Percentiles rank a stretch among this genome's conserved stretches.
phyloP scores from a whole-genome alignment of 2,329 filamentous ascomycete species.

The Parasarocladium wereldwijsianum region DNA sequence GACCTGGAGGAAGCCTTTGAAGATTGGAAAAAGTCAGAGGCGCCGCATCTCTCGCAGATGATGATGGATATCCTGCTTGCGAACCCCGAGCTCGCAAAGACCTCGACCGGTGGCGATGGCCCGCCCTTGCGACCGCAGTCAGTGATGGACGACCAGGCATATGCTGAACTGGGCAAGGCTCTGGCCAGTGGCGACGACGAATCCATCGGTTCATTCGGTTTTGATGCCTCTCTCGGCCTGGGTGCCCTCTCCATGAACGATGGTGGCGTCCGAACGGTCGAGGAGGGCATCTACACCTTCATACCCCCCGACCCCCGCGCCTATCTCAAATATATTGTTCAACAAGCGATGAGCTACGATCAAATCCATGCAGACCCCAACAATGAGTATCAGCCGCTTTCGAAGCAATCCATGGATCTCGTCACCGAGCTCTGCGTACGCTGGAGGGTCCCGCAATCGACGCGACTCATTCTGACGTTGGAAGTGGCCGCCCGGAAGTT shows the following conservation, averaged over 20 bases:
- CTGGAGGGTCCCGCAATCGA: conserved; percentile 80
- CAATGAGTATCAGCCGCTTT: conserved; percentile 40
- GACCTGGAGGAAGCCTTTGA: conserved; percentile 79
- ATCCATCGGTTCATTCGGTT: conserved; percentile 18
- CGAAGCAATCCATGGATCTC: conserved; percentile 67
- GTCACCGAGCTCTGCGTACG: conserved; percentile 72
- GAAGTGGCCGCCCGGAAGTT: conserved; percentile 81
- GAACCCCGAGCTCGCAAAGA: conserved; percentile 73
- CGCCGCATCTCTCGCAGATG: conserved; percentile 77
- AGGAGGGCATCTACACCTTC: conserved; percentile 66
- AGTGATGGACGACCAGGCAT: conserved; percentile 34
- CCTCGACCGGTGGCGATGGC: conserved; percentile 43
- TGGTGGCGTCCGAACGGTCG: conserved; percentile 35
- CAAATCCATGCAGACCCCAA: conserved; percentile 39
- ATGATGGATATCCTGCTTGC: conserved; percentile 82
- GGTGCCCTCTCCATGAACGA: conserved; percentile 48
- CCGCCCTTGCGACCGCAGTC: conserved; percentile 36
- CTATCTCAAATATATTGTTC: conserved; percentile 71
- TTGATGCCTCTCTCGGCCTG: conserved; percentile 56
- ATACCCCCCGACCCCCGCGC: conserved; percentile 73
- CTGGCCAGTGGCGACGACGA: conserved; percentile 30
- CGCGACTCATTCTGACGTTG: conserved; percentile 64
- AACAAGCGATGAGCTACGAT: conserved; percentile 57
- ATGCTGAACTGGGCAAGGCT: conserved; percentile 36
- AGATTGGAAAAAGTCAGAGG: conserved; percentile 82